A percentile compares a stretch with the other conserved stretches of the same genome.
phyloP scores from a whole-genome alignment of 1,284 basidiomycete species.

The Meripilus lineatus region DNA sequence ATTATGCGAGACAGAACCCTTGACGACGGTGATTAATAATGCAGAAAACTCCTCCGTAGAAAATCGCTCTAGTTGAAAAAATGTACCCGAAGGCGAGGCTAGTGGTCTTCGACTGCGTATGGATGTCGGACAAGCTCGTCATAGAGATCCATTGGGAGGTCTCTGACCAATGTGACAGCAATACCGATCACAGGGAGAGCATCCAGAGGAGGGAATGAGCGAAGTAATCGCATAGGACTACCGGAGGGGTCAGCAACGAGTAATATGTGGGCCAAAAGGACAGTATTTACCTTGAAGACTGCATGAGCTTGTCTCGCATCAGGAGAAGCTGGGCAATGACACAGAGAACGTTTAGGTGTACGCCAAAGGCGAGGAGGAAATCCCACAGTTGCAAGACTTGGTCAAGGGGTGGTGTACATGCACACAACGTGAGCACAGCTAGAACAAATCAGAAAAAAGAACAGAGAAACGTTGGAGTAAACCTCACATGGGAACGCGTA shows the following conservation, averaged over 20 bases:
- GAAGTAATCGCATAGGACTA: constrained; percentile 92
- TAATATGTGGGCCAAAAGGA: too few species aligned
- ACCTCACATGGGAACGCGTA: constrained; percentile 87
- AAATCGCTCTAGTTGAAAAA: too few species aligned
- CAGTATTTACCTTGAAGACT: constrained; percentile 64
- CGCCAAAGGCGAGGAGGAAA: constrained; percentile 93
- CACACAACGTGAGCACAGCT: constrained; percentile 94
- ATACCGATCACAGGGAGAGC: constrained; percentile 87
- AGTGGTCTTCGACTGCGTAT: constrained; percentile 41
- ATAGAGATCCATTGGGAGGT: constrained; percentile 86
- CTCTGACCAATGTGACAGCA: constrained; percentile 88
- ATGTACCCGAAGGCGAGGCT: too few species aligned
- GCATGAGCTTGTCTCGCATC: constrained; percentile 87
- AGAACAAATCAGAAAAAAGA: constrained; percentile 1
- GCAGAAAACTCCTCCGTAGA: too few species aligned
- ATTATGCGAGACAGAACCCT: too few species aligned
- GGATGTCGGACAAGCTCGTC: constrained; percentile 88
- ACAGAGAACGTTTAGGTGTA: constrained; percentile 93
- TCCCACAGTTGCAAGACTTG: constrained; percentile 96
- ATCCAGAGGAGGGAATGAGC: constrained; percentile 91
- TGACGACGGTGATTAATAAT: too few species aligned
- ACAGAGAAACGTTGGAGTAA: constrained; percentile 4
- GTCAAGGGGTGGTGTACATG: constrained; percentile 92
- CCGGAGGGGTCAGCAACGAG: neutral
- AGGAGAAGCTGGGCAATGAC: constrained; percentile 92